These are phyloP conservation scores for Colletotrichum viniferum DNA, from an alignment of 2,329 filamentous ascomycete species.

Conservation along the genomic window DNA sequence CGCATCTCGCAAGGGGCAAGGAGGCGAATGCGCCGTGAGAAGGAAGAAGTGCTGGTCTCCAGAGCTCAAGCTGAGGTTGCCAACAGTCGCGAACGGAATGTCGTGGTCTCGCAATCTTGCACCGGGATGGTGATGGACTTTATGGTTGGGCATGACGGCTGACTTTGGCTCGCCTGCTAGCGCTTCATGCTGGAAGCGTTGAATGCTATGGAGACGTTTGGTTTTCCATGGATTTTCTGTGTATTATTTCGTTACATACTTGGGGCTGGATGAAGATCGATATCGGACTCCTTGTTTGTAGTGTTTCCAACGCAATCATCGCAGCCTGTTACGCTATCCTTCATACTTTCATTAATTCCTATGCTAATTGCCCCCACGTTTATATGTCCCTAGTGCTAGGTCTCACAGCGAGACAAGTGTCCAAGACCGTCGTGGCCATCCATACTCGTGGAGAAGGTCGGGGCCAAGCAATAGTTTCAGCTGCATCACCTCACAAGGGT, in stretches of 20 bases:
- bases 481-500: too few species aligned
- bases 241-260: too few species aligned
- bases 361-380: too few species aligned
- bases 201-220: accelerated
- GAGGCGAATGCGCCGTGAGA: not conserved
- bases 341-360: accelerated
- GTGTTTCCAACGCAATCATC: too few species aligned
- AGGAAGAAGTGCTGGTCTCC: not conserved
- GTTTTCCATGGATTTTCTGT: accelerated
- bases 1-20: not conserved
- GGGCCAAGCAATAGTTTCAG: too few species aligned
- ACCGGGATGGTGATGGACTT: not conserved
- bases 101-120: not conserved
- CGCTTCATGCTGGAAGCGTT: too few species aligned
- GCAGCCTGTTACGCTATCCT: too few species aligned
- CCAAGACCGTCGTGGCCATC: too few species aligned
- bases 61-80: not conserved
- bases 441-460: too few species aligned
- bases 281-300: too few species aligned
- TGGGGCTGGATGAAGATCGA: too few species aligned
- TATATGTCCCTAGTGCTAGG: accelerated
- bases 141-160: not conserved
- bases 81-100: not conserved
- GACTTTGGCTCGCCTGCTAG: not conserved
- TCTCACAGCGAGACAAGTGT: too few species aligned